Evolutionary conservation across 2,329 filamentous ascomycete species (phyloP), one percentile per base, ranked within the genome.

Genomic region (Nectriaceae sp.): DNA sequence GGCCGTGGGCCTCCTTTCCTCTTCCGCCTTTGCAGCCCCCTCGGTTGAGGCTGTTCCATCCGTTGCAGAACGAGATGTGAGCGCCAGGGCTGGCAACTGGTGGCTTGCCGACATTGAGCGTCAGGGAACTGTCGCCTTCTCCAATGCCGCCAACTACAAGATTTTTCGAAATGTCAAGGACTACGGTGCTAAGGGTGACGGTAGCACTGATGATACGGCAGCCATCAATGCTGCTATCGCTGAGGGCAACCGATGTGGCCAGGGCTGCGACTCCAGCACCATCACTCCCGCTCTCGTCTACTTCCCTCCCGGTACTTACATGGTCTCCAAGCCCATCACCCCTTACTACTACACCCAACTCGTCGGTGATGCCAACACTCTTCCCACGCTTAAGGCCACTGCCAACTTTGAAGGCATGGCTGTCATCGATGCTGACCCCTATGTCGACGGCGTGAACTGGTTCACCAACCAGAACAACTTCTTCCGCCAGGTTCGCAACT

Each of bases 361-460:
- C 15, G 74, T 86, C 43, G 59, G 59, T 4, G 49, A 64, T 42
- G 77, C 13, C 6, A 97, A 65, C 6, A 74, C 76, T 40, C 65
- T 78, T 18, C 82, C 83, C 2, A 75, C 75, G 3, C 70, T 87
- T 21, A 75, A 78, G 50, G 81, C 79, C 2, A 71, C 75, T 4
- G 41, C 74, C 3, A 72, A 71, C 50, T 85, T 86, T 60, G 62
- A 65, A 2, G 80, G 78, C 21, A 67, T 84, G 16, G 82, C 78
- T 16, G 59, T 86, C 47, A 79, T 87, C 44, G 92, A 97, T 65
- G 79, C 89, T 2, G 87, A 97, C 64, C 93, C 92, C 0, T 97
- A 97, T 69, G 80, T 82, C 33, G 66, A 80, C 42, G 88, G 88
- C 36, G 72, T 67, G 54, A 90, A 90, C 24, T 6, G 62, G 36